Percentiles rank a stretch among this genome's conserved stretches.
These are phyloP conservation scores for Rhodotorula sp. DNA, from an alignment of 1,284 basidiomycete species.

Conservation along the genomic window DNA sequence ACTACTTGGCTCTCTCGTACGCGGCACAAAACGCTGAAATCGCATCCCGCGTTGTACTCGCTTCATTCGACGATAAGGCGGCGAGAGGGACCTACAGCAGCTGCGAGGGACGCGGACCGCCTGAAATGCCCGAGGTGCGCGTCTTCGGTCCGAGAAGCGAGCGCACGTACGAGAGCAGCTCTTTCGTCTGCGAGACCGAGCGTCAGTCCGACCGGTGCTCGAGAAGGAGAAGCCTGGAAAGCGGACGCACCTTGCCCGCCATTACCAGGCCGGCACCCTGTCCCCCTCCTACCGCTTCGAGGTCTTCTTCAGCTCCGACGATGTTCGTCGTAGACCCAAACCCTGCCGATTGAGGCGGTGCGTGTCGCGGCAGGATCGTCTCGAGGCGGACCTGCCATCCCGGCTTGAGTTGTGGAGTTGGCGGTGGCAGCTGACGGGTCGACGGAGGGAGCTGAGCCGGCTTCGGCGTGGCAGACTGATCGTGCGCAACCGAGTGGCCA, in stretches of 20 bases:
- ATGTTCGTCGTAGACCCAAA: too few species aligned
- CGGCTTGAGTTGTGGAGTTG: slow-evolving; percentile 6
- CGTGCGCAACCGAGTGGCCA: background rate
- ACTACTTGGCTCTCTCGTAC: too few species aligned
- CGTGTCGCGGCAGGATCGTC: slow-evolving; percentile 3
- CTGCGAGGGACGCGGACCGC: too few species aligned
- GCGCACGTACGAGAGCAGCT: slow-evolving; percentile 16
- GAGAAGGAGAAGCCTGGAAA: too few species aligned
- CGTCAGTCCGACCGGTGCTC: background rate
- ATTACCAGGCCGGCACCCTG: background rate
- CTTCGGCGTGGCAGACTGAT: background rate
- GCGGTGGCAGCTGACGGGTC: background rate
- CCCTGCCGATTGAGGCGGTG: background rate
- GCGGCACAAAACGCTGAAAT: too few species aligned
- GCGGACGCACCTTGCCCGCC: slow-evolving; percentile 1
- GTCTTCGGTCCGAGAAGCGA: slow-evolving; percentile 14
- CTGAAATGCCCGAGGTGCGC: too few species aligned
- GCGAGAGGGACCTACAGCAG: too few species aligned
- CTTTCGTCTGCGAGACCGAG: slow-evolving; percentile 1
- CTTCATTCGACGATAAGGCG: too few species aligned
- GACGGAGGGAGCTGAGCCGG: background rate
- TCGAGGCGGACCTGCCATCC: slow-evolving; percentile 20
- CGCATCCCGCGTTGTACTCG: too few species aligned
- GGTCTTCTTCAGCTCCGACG: too few species aligned
- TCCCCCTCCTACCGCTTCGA: background rate